A percentile compares a stretch with the other conserved stretches of the same genome.
phyloP scores from a whole-genome alignment of 73 alveolate species.

The Paramecium caudatum region DNA sequence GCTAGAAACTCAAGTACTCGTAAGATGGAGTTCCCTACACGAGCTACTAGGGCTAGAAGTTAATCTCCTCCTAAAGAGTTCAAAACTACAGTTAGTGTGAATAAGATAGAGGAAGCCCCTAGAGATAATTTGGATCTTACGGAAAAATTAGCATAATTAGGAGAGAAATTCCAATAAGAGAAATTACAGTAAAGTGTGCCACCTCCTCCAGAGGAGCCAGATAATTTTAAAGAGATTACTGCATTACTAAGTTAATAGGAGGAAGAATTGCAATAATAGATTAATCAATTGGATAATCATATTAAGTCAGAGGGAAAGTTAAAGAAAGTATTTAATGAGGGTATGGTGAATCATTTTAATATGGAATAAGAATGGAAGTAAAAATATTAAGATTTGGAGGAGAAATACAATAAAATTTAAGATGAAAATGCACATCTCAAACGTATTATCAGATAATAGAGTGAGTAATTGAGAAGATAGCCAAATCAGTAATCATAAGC shows the following conservation, averaged over 20 bases:
- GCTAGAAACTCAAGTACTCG: conserved; percentile 34
- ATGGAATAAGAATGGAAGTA: not conserved
- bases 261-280: conserved; percentile 13
- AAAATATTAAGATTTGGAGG: not conserved
- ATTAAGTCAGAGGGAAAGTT: conserved; percentile 15
- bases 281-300: conserved; percentile 5
- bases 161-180: conserved; percentile 19
- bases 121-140: not conserved
- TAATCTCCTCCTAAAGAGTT: conserved; percentile 42
- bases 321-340: not conserved
- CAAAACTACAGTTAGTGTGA: not conserved
- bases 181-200: not conserved
- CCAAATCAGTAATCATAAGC: not conserved
- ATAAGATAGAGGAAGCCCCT: not conserved
- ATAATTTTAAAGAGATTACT: conserved; percentile 4
- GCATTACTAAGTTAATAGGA: conserved; percentile 43
- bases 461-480: conserved; percentile 8
- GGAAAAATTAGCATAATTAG: not conserved
- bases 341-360: not conserved
- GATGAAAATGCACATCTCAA: conserved; percentile 29
- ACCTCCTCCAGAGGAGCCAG: not conserved
- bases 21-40: not conserved
- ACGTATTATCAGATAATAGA: conserved; percentile 39
- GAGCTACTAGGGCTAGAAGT: conserved; percentile 46
- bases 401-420: not conserved